These are phyloP conservation scores for Gnomoniopsis smithogilvyi DNA, from an alignment of 2,329 filamentous ascomycete species.

Conservation along the genomic window DNA sequence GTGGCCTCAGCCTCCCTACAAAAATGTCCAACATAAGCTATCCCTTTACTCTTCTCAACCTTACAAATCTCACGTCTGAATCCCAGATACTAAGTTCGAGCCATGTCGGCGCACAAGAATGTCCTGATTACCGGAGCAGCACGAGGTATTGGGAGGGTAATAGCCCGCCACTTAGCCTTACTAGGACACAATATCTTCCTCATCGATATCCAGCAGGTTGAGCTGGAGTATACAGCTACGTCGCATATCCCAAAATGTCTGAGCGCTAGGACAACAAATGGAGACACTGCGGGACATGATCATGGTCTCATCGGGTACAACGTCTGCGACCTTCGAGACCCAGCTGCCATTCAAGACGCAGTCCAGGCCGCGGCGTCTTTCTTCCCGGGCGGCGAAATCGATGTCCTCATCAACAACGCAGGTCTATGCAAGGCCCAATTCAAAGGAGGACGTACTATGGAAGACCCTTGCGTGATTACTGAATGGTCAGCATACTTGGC, in stretches of 20 bases:
- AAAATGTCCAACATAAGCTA: slow-evolving; percentile 4
- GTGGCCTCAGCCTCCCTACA: neutral
- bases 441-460: slow-evolving; percentile 43
- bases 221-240: slow-evolving; percentile 33
- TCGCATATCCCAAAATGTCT: slow-evolving; percentile 27
- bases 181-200: slow-evolving; percentile 42
- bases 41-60: neutral
- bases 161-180: slow-evolving; percentile 38
- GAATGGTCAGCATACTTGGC: slow-evolving; percentile 44
- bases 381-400: slow-evolving; percentile 32
- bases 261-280: slow-evolving; percentile 20
- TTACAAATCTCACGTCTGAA: neutral
- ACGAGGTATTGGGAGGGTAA: slow-evolving; percentile 41
- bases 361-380: slow-evolving; percentile 32
- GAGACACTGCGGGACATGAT: no score
- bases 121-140: slow-evolving; percentile 32
- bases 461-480: slow-evolving; percentile 36
- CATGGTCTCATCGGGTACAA: slow-evolving; percentile 26
- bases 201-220: slow-evolving; percentile 37
- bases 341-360: slow-evolving; percentile 30
- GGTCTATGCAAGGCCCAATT: slow-evolving; percentile 34
- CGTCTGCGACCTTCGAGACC: slow-evolving; percentile 38
- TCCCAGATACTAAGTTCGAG: neutral
- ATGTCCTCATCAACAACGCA: slow-evolving; percentile 37
- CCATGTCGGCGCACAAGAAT: slow-evolving; percentile 14